Evolutionary conservation across 169 alveolate genomes (phyloP).

Genomic region (Plasmodium ovale): DNA sequence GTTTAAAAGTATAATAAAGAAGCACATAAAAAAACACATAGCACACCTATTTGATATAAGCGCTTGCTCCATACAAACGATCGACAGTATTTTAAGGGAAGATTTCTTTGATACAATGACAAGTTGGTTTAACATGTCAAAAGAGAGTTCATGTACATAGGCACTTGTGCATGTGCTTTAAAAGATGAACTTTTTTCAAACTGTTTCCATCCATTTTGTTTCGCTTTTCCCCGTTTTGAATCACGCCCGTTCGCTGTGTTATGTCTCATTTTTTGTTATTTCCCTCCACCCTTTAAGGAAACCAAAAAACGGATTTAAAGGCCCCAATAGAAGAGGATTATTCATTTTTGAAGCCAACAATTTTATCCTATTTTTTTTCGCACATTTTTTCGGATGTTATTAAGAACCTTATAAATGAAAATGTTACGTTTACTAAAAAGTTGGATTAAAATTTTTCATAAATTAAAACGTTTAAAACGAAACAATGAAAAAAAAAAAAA

Average conservation of each 20-base stretch:
- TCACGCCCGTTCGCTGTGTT: background rate
- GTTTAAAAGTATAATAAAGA: conserved; percentile 72
- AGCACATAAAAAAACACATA: conserved; percentile 40
- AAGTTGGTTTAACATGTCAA: conserved; percentile 37
- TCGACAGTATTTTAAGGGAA: conserved; percentile 66
- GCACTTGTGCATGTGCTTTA: background rate
- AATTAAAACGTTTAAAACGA: background rate
- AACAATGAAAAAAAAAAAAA: background rate
- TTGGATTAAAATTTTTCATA: conserved; percentile 12
- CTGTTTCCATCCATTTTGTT: no score
- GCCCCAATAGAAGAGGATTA: conserved; percentile 36
- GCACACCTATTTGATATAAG: conserved; percentile 36
- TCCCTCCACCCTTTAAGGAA: conserved; percentile 13
- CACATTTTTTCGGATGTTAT: conserved; percentile 68
- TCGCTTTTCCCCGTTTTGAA: no score
- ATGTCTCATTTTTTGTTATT: background rate
- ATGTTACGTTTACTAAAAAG: conserved; percentile 40
- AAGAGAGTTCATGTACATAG: background rate
- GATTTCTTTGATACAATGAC: conserved; percentile 48
- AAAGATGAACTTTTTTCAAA: background rate
- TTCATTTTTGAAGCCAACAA: conserved; percentile 70
- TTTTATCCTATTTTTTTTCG: conserved; percentile 74
- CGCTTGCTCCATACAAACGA: conserved; percentile 59
- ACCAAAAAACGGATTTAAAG: conserved; percentile 17
- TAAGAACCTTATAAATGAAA: conserved; percentile 47